These are phyloP conservation scores for Oryza nivara DNA, from an alignment of 176 grass and related monocot species.

Conservation along the genomic window DNA sequence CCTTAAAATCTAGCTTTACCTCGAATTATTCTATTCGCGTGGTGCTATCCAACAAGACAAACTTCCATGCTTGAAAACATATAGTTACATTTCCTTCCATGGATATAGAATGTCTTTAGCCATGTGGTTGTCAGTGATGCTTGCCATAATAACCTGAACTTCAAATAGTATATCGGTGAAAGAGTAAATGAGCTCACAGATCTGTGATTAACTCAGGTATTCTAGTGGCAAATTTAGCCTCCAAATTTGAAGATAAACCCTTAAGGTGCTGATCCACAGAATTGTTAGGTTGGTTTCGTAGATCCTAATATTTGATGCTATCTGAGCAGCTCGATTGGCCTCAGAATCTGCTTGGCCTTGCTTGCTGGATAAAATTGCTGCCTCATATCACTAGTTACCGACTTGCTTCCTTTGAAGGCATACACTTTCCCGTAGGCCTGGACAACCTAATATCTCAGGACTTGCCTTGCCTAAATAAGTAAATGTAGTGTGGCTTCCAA, in stretches of 20 bases:
- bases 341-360: background rate
- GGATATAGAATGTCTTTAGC: background rate
- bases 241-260: background rate
- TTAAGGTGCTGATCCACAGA: background rate
- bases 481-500: background rate
- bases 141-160: background rate
- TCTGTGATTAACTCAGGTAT: background rate
- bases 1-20: background rate
- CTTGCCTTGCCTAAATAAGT: background rate
- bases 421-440: background rate
- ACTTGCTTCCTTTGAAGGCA: slow-evolving; percentile 2
- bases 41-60: background rate
- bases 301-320: background rate
- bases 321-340: background rate
- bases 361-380: background rate
- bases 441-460: background rate
- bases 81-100: slow-evolving; percentile 1
- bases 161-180: background rate
- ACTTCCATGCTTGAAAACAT: background rate
- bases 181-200: background rate
- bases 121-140: background rate
- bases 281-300: background rate
- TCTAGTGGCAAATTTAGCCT: background rate
- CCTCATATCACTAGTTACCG: background rate
- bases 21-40: background rate